Evolutionary conservation across 164 flowering plant species (phyloP), one percentile per base, ranked within the genome.

Genomic region (Brasenia schreberi): DNA sequence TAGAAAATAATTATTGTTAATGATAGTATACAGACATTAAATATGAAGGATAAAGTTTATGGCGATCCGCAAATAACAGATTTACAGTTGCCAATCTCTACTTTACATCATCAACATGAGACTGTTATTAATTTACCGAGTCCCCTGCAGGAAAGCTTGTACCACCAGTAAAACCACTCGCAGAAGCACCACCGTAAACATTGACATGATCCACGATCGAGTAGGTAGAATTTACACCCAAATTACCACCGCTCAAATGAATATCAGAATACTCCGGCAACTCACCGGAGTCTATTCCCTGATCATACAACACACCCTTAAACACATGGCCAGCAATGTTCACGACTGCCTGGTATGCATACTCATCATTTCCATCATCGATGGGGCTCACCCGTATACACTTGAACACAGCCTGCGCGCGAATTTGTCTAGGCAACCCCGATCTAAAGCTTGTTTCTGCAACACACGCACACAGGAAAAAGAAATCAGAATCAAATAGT

Each of bases 231-330:
- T 45, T 45, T 45, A 45, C 53, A 45, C 12, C 12, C 53, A 45
- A 45, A 45, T 45, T 45, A 12, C 5, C 5, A 2, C 53, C 53
- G 12, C 53, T 45, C 53, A 45, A 45, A 7, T 45, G 53, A 12
- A 45, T 3, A 45, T 45, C 53, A 45, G 53, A 45, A 45, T 7
- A 45, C 12, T 45, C 53, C 12, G 53, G 53, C 53, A 45, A 45
- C 53, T 45, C 81, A 87, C 0, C 79, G 80, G 19, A 63, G 70
- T 39, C 62, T 39, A 80, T 86, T 7, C 98, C 98, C 61, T 85
- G 88, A 80, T 93, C 94, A 65, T 88, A 93, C 14, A 93, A 81
- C 70, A 90, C 83, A 23, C 98, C 98, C 70, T 80, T 93, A 78
- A 90, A 93, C 3, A 88, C 78, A 62, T 90, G 96, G 1, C 98